Conservation (phyloP, 192 early-diverging fungal genomes). For the Umbelopsis sp. region DNA sequence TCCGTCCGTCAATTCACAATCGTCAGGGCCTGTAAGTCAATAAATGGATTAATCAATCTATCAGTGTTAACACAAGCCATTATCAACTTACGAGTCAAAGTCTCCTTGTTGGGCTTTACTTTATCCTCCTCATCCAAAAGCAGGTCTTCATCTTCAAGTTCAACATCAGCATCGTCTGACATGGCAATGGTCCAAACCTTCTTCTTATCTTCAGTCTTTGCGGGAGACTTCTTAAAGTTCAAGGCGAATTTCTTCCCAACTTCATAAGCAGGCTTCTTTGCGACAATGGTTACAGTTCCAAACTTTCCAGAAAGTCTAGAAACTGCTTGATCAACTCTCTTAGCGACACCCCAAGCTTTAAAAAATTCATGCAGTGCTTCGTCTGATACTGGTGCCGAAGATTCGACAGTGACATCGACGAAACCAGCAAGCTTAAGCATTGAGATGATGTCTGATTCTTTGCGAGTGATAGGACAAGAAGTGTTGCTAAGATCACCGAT, state of each 20-base stretch:
- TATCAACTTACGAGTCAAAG: slow-evolving; percentile 53
- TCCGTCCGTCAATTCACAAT: slow-evolving; percentile 67
- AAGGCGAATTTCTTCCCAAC: slow-evolving; percentile 84
- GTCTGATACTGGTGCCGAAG: slow-evolving; percentile 44
- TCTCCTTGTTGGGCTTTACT: slow-evolving; percentile 65
- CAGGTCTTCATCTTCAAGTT: slow-evolving; percentile 85
- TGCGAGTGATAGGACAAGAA: slow-evolving; percentile 57
- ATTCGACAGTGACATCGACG: slow-evolving; percentile 60
- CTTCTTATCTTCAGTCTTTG: slow-evolving; percentile 27
- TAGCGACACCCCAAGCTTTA: slow-evolving; percentile 58
- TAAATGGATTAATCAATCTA: not conserved
- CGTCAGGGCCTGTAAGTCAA: slow-evolving; percentile 56
- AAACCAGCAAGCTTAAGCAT: slow-evolving; percentile 86
- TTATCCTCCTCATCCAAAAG: slow-evolving; percentile 86
- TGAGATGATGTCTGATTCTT: slow-evolving; percentile 61
- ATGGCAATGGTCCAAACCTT: slow-evolving; percentile 74
- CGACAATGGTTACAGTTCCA: slow-evolving; percentile 51
- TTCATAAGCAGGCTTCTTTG: slow-evolving; percentile 84
- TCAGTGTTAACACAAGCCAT: not conserved
- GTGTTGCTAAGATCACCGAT: slow-evolving; percentile 44
- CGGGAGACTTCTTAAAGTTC: slow-evolving; percentile 74
- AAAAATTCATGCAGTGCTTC: slow-evolving; percentile 50
- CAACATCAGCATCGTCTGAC: slow-evolving; percentile 79
- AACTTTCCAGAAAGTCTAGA: slow-evolving; percentile 49
- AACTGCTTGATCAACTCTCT: slow-evolving; percentile 45